Evolutionary conservation across 2,329 filamentous ascomycete genomes (phyloP).

Genomic region (Tolypocladium tropicale): DNA sequence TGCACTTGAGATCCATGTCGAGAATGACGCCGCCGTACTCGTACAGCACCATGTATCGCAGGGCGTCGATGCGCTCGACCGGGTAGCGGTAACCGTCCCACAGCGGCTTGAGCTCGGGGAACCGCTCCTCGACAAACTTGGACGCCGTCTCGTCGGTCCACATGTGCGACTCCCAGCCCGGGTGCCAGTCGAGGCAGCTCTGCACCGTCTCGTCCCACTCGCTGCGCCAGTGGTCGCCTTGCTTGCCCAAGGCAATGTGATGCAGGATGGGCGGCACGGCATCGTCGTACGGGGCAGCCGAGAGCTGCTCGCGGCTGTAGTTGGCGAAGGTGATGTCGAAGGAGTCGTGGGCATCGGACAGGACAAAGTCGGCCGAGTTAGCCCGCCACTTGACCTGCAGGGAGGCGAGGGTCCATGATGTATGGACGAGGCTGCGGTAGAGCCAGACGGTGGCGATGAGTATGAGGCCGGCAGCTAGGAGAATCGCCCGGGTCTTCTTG

Average conservation of each 20-base stretch:
- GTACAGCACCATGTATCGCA: conserved; percentile 43
- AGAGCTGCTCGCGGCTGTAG: conserved; percentile 17
- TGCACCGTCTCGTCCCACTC: conserved; percentile 20
- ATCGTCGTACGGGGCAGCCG: conserved; percentile 16
- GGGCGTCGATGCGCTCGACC: conserved; percentile 60
- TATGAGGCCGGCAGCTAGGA: conserved; percentile 1
- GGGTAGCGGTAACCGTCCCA: conserved; percentile 49
- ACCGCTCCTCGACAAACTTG: conserved; percentile 9
- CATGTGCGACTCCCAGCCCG: conserved; percentile 18
- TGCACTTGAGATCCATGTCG: conserved; percentile 22
- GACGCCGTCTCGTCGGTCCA: conserved; percentile 11
- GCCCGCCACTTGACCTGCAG: conserved; percentile 14
- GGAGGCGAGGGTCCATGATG: conserved; percentile 16
- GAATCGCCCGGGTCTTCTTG: not conserved
- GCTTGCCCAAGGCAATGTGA: conserved; percentile 21
- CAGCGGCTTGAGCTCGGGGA: conserved; percentile 23
- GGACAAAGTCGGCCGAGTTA: conserved; percentile 12
- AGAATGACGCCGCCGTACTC: conserved; percentile 21
- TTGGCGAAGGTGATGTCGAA: conserved; percentile 22
- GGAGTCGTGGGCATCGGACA: conserved; percentile 13
- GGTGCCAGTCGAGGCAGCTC: conserved; percentile 21
- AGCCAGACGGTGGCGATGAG: conserved; percentile 3
- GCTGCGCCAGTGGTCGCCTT: conserved; percentile 6
- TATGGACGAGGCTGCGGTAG: conserved; percentile 8
- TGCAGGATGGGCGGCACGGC: conserved; percentile 22